A percentile compares a stretch with the other conserved stretches of the same genome.
phyloP scores from a whole-genome alignment of 2,329 filamentous ascomycete species.

The Botrytis galanthina region DNA sequence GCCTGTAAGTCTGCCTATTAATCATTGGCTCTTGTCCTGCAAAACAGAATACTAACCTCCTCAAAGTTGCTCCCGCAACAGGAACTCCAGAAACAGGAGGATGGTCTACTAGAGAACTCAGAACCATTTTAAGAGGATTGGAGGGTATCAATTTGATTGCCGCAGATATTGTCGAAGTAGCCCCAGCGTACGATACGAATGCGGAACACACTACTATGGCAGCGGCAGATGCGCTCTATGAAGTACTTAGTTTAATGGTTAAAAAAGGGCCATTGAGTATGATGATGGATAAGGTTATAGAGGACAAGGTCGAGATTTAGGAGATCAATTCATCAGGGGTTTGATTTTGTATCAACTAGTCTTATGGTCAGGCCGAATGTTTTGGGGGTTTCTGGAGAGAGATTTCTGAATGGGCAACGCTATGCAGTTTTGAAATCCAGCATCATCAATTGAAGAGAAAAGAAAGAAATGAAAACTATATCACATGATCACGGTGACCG shows the following conservation, averaged over 20 bases:
- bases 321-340: background rate
- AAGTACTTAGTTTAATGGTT: slow-evolving; percentile 80
- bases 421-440: background rate
- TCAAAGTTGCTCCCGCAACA: slow-evolving; percentile 64
- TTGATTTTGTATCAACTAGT: background rate
- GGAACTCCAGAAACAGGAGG: slow-evolving; percentile 75
- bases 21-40: background rate
- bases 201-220: slow-evolving; percentile 73
- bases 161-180: slow-evolving; percentile 72
- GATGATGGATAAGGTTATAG: slow-evolving; percentile 38
- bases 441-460: background rate
- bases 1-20: slow-evolving; percentile 54
- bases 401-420: background rate
- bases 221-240: slow-evolving; percentile 67
- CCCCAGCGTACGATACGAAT: slow-evolving; percentile 70
- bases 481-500: too few species aligned
- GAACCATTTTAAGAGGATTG: slow-evolving; percentile 68
- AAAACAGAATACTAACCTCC: slow-evolving; percentile 21
- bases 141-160: slow-evolving; percentile 68
- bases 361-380: background rate
- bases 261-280: slow-evolving; percentile 69
- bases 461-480: background rate
- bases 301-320: background rate
- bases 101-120: slow-evolving; percentile 70
- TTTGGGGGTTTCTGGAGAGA: background rate